Base-by-base conservation (phyloP, 129 eudicot species). In the Glebionis coronaria region DNA sequence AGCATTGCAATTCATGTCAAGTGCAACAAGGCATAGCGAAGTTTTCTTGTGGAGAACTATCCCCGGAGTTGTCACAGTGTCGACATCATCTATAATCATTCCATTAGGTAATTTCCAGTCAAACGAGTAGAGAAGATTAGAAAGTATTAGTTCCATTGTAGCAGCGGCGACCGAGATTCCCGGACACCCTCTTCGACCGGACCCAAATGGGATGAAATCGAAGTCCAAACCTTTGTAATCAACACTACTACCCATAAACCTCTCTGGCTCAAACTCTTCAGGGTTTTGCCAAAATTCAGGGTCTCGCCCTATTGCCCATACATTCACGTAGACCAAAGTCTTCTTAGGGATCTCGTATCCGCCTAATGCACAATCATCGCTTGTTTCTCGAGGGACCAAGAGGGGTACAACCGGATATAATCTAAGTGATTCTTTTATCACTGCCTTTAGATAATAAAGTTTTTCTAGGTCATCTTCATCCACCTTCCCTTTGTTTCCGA, bases 261-360 rank as follows among this genome's bases (percentile, higher is more conserved):
- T 74, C 16, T 73, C 81, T 0, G 85, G 81, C 13, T 7, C 9
- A 40, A 81, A 81, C 49, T 64, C 78, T 28, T 65, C 71, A 1
- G 82, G 78, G 1, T 71, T 49, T 27, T 74, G 77, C 87, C 87
- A 82, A 51, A 12, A 31, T 74, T 78, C 19, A 23, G 83, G 87
- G 23, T 55, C 61, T 20, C 83, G 71, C n/a, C n/a, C n/a, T n/a
- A n/a, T n/a, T n/a, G n/a, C n/a, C n/a, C n/a, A n/a, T n/a, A n/a
- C n/a, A n/a, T n/a, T n/a, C n/a, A n/a, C n/a, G n/a, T n/a, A n/a
- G n/a, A n/a, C n/a, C n/a, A n/a, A n/a, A n/a, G n/a, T n/a, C n/a
- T n/a, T n/a, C n/a, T n/a, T n/a, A n/a, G n/a, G n/a, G n/a, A n/a
- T n/a, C n/a, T n/a, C n/a, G n/a, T n/a, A n/a, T n/a, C n/a, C n/a